Conservation (phyloP, 2,329 filamentous ascomycete species). For the Neophaeococcomyces mojaviensis region DNA sequence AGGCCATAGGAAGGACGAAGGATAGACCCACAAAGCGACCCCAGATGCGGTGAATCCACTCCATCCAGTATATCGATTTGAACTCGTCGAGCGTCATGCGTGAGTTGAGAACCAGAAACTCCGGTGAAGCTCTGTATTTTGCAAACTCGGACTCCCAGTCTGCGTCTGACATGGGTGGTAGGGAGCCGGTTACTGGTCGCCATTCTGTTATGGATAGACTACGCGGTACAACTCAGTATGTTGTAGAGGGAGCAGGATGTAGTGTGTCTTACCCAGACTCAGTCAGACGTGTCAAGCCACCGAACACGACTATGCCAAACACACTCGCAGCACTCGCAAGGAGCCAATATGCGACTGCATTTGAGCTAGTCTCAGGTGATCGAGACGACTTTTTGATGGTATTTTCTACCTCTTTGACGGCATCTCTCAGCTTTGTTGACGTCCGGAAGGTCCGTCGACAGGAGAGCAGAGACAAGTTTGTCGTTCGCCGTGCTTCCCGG, state of each 20-base stretch:
- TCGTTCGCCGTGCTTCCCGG: not conserved
- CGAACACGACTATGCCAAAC: constrained; percentile 94
- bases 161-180: constrained; percentile 68
- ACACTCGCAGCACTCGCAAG: constrained; percentile 85
- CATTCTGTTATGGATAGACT: constrained; percentile 98
- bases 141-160: constrained; percentile 92
- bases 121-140: constrained; percentile 86
- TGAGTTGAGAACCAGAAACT: constrained; percentile 86
- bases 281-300: constrained; percentile 84
- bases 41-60: constrained; percentile 95
- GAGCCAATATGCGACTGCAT: constrained; percentile 82
- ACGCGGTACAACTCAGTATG: constrained; percentile 4
- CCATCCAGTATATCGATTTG: constrained; percentile 99
- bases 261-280: constrained; percentile 71
- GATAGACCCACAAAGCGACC: constrained; percentile 83
- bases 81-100: constrained; percentile 90
- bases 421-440: constrained; percentile 3
- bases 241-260: not conserved
- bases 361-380: constrained; percentile 60
- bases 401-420: not conserved
- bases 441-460: not conserved
- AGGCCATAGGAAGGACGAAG: constrained; percentile 79
- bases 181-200: constrained; percentile 87
- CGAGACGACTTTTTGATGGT: constrained; percentile 13
- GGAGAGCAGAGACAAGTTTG: not conserved